Evolutionary conservation across 225 moss, liverwort and hornwort species (phyloP), one percentile per base, ranked within the genome.

Genomic region (Neckera pumila): DNA sequence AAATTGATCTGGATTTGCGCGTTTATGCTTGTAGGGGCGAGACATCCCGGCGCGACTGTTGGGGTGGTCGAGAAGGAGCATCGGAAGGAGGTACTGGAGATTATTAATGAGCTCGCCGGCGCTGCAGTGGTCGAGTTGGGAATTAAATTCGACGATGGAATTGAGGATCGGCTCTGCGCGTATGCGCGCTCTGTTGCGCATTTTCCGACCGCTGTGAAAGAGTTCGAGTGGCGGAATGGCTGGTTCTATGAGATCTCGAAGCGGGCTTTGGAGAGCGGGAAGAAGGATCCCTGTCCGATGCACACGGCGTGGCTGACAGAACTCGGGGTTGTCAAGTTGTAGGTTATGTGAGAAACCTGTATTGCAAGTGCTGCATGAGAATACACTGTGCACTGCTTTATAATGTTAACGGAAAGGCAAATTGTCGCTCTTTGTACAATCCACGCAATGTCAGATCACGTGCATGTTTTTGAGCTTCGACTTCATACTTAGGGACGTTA

Each of bases 221-320:
- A 97, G 95, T 99, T 99, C 66, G 91, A 96, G 74, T 99, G 99
- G 99, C 95, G 97, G 75, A 97, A 97, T 85, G 97, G 99, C 51
- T 99, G 97, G 95, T 99, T 97, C 87, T 97, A 96, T 59, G 85
- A 82, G 38, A 92, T 99, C 49, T 96, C 96, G 27, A 89, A 89
- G 88, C 87, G 83, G 58, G 93, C 95, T 10, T 36, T 96, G 45
- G 91, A 88, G 4, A 87, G 78, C 30, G 96, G 94, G 20, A 82
- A 85, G 47, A 87, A 78, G 31, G 97, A 99, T 83, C 97, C 97
- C 9, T 92, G 93, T 88, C 96, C 96, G 19, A 67, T 93, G 83
- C 98, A 96, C 82, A 93, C 94, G 11, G 89, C 95, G 33, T 93
- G 95, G 95, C 91, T 97, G 28, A 93, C 90, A 73, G 96, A 96